Evolutionary conservation across 768 basidiomycete genomes (phyloP), one percentile per base, ranked within the genome.

Genomic region (Austroboletus eburneus): DNA sequence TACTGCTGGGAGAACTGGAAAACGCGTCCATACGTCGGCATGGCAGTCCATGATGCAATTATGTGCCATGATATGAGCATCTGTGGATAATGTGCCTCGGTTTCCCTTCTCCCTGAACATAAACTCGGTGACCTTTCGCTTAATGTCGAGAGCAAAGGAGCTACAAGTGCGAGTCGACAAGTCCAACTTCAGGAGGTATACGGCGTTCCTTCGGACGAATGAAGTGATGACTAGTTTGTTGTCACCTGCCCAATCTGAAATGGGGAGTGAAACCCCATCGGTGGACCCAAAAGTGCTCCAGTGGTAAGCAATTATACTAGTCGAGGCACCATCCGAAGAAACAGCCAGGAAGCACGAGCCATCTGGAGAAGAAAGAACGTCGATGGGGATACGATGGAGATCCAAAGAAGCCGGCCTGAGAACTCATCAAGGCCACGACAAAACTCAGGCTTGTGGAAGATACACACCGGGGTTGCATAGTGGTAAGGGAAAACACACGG

Each of bases 211-310:
- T 38, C 65, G 67, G 29, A 67, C 69, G 4, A 83, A 47, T 0
- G 81, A 80, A 1, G 71, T 80, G 23, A 79, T 47, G 17, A 62
- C 56, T 14, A 72, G 47, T 3, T 32, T 41, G 27, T 49, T 57
- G 8, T 65, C 54, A 9, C 56, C 50, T 16, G 57, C 51, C 41
- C 64, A 52, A 12, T 58, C 57, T 3, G 62, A 55, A 25, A 75
- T 56, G 21, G 66, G 57, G 1, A 79, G 53, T 3, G 40, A 17
- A 8, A 76, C 68, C 9, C 79, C 80, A 16, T 64, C 54, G 2
- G 68, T 67, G 4, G 76, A 74, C 9, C 82, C 81, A 49, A 83
- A 83, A 2, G 77, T 77, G 12, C 65, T 67, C 77, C 77, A 80
- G 55, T 83, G 82, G 53, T 76, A 78, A 5, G 72, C 72, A 3